Percentiles rank a stretch among this genome's conserved stretches.
Evolutionary conservation across 78 protist species (phyloP).

Genomic region (Dictyostelium brefeldianum): DNA sequence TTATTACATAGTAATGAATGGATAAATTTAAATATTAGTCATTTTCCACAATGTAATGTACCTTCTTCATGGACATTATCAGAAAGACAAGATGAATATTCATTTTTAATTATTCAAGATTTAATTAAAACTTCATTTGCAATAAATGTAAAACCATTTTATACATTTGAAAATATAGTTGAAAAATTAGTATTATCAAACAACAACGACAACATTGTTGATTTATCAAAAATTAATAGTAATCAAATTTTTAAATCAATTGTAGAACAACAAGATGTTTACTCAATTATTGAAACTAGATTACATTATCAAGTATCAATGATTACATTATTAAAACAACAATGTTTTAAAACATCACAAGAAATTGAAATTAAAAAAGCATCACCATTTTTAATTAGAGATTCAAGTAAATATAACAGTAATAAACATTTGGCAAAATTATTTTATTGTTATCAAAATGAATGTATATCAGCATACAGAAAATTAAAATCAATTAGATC

Average conservation of each 20-base stretch:
- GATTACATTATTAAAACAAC: background rate
- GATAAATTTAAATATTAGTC: conserved; percentile 47
- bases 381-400: conserved; percentile 4
- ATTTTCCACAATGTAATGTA: conserved; percentile 18
- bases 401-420: background rate
- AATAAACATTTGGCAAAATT: conserved; percentile 8
- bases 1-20: conserved; percentile 39
- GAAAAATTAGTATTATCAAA: background rate
- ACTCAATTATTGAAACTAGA: background rate
- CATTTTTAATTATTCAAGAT: conserved; percentile 36
- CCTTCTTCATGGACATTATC: background rate
- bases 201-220: no score
- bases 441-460: conserved; percentile 59
- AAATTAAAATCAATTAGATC: conserved; percentile 28
- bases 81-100: conserved; percentile 14
- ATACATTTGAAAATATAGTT: conserved; percentile 15
- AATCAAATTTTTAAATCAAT: background rate
- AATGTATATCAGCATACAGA: conserved; percentile 25
- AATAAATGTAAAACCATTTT: conserved; percentile 21
- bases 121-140: conserved; percentile 28
- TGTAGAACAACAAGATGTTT: background rate
- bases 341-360: background rate
- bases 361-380: background rate
- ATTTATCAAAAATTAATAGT: background rate
- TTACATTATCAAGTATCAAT: background rate